Evolutionary conservation across 1,139 yeast species (phyloP).

Genomic region (Sugiyamaella neomexicana): DNA sequence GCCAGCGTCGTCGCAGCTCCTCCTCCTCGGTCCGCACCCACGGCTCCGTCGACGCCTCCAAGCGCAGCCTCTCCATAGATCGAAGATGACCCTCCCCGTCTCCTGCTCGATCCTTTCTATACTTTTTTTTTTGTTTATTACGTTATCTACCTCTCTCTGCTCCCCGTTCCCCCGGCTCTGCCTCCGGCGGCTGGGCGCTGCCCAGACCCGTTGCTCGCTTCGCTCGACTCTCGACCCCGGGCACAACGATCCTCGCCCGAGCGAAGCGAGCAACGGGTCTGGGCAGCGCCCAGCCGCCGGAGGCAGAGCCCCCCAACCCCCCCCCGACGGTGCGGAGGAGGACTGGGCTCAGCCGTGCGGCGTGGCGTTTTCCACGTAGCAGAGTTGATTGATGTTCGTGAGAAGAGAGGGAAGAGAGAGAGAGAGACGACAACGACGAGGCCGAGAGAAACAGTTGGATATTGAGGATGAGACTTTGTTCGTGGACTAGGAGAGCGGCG

Average conservation of each 20-base stretch:
- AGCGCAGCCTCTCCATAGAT: constrained; percentile 27
- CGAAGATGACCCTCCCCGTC: constrained; percentile 4
- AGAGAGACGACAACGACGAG: no score
- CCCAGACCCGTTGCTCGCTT: neutral
- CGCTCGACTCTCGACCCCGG: no score
- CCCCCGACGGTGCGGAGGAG: no score
- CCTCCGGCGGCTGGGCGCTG: no score
- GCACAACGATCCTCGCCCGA: no score
- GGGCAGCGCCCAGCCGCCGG: no score
- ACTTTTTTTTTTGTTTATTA: neutral
- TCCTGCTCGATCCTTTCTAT: neutral
- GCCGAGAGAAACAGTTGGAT: neutral
- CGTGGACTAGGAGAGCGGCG: constrained; percentile 8
- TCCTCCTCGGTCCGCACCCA: constrained; percentile 40
- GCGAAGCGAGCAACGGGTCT: no score
- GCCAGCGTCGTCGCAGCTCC: constrained; percentile 69
- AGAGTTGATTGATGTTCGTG: no score
- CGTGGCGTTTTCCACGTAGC: no score
- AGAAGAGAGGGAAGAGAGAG: neutral
- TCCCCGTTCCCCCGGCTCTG: neutral
- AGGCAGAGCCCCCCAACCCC: no score
- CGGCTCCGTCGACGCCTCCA: constrained; percentile 29
- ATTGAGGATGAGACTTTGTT: constrained; percentile 1
- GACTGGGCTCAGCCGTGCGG: no score
- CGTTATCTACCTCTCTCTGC: neutral